Conservation (phyloP, 2,329 filamentous ascomycete species). For the Aspergillus tamarii region DNA sequence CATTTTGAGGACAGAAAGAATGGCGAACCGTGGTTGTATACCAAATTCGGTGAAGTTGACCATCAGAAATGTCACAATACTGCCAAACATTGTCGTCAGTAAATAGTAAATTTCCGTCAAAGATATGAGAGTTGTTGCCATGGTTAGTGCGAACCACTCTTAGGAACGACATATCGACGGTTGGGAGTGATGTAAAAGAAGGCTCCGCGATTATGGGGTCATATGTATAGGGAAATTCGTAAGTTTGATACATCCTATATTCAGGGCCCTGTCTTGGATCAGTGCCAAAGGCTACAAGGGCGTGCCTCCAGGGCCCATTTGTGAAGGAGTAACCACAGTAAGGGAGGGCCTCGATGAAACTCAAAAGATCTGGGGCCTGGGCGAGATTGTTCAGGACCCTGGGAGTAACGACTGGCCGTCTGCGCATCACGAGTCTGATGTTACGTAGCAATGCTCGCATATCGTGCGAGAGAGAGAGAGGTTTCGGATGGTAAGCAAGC, state of each 20-base stretch:
- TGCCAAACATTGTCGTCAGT: not conserved
- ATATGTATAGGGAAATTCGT: not conserved
- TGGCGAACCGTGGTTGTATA: not conserved
- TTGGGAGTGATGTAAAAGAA: not conserved
- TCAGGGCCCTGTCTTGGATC: not conserved
- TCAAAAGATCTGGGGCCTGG: not conserved
- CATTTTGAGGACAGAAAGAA: not conserved
- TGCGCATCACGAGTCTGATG: not conserved
- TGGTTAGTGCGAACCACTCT: not conserved
- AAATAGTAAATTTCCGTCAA: not conserved
- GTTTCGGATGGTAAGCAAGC: not conserved
- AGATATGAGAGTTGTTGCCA: not conserved
- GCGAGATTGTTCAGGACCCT: not conserved
- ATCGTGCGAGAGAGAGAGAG: not conserved
- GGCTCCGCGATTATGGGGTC: not conserved
- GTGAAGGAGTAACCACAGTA: not conserved
- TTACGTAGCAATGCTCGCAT: not conserved
- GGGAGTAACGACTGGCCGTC: not conserved
- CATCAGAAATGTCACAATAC: not conserved
- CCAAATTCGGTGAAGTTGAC: not conserved
- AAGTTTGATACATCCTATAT: not conserved
- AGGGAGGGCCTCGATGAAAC: not conserved
- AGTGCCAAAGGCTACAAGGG: not conserved
- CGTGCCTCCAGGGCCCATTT: not conserved
- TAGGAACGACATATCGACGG: not conserved